Conservation (phyloP, 306 rosid genomes). For the Morella rubra region DNA sequence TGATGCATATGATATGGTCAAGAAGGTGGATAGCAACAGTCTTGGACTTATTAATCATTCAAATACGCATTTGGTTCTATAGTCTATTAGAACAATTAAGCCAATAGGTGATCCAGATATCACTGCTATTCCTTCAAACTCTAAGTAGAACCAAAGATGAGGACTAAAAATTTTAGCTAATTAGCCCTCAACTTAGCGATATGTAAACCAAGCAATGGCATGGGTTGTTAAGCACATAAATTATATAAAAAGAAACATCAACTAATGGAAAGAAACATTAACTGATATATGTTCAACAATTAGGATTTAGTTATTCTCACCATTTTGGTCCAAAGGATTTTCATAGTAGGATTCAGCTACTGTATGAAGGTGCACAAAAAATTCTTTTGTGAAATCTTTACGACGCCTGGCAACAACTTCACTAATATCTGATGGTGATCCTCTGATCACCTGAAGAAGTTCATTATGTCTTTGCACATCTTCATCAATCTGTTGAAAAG, state of each 20-base stretch:
- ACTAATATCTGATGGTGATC: constrained; percentile 44
- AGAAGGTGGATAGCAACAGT: constrained; percentile 1
- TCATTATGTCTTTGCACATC: constrained; percentile 86
- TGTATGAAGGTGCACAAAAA: constrained; percentile 72
- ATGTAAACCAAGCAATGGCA: background rate
- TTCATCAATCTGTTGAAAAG: constrained; percentile 66
- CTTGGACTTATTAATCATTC: background rate
- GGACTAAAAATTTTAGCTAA: too few species aligned
- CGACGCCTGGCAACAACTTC: constrained; percentile 77
- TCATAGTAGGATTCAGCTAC: constrained; percentile 68
- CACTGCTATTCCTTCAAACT: too few species aligned
- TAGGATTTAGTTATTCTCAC: constrained; percentile 36
- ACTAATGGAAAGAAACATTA: too few species aligned
- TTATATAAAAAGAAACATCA: background rate
- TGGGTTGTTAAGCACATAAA: background rate
- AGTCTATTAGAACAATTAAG: background rate
- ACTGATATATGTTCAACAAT: background rate
- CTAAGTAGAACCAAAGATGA: too few species aligned
- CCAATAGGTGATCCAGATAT: background rate
- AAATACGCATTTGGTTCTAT: background rate
- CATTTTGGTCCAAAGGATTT: constrained; percentile 58
- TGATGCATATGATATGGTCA: constrained; percentile 2
- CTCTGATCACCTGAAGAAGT: constrained; percentile 57
- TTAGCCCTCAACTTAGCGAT: background rate
- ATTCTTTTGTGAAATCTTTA: constrained; percentile 91